A percentile compares a stretch with the other conserved stretches of the same genome.
phyloP scores from a whole-genome alignment of 768 basidiomycete genomes.

The Russula virescens region DNA sequence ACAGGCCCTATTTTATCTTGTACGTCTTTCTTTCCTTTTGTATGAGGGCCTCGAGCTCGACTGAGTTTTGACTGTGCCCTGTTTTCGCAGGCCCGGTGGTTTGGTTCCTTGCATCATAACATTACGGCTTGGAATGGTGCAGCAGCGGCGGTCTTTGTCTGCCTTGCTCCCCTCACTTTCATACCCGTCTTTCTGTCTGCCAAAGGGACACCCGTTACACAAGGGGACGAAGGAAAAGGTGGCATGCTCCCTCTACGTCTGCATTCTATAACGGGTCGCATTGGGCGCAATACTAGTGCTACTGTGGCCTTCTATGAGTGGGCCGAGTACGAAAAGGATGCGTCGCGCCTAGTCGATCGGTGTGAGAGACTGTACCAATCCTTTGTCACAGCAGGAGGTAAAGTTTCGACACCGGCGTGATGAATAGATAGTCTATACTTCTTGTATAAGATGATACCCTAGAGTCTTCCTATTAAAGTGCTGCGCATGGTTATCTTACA shows the following conservation, averaged over 20 bases:
- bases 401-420: not conserved
- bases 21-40: constrained; percentile 39
- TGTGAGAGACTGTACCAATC: constrained; percentile 50
- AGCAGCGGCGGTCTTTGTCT: constrained; percentile 56
- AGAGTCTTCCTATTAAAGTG: no score
- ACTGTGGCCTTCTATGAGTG: constrained; percentile 45
- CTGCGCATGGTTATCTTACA: no score
- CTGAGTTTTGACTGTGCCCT: no score
- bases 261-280: constrained; percentile 50
- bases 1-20: constrained; percentile 55
- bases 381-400: constrained; percentile 33
- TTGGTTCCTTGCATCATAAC: constrained; percentile 36
- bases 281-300: constrained; percentile 52
- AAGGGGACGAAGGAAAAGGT: constrained; percentile 22
- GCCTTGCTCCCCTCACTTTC: constrained; percentile 50
- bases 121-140: constrained; percentile 61
- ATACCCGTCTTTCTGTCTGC: constrained; percentile 35
- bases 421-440: no score
- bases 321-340: constrained; percentile 44
- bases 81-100: no score
- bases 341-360: constrained; percentile 43
- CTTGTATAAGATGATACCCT: no score
- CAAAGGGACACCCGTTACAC: constrained; percentile 2
- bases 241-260: constrained; percentile 41
- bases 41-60: no score